These are phyloP conservation scores for Tylopilus sp. DNA, from an alignment of 1,284 basidiomycete species.

Conservation along the genomic window DNA sequence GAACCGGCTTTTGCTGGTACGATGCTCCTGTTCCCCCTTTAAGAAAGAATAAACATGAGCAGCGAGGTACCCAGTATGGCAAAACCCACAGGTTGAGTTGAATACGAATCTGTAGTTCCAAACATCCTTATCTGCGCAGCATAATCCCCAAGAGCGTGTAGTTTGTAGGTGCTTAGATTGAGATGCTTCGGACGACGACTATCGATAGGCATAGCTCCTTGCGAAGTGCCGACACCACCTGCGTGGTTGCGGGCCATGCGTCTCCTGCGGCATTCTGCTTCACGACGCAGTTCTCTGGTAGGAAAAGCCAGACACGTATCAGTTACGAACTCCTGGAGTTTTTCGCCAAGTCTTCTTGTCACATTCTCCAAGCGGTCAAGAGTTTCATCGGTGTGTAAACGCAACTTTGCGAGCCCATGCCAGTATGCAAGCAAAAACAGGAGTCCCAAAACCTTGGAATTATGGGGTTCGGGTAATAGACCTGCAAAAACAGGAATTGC, in stretches of 20 bases:
- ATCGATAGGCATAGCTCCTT: too few species aligned
- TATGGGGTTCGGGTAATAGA: constrained; percentile 13
- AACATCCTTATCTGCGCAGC: too few species aligned
- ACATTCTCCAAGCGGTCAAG: too few species aligned
- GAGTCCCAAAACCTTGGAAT: not conserved
- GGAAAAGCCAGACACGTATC: not conserved
- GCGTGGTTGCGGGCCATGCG: not conserved
- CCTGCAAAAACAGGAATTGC: constrained; percentile 28
- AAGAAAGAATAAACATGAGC: constrained; percentile 19
- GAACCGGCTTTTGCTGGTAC: constrained; percentile 14
- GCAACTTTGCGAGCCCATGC: too few species aligned
- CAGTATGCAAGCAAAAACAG: constrained; percentile 13
- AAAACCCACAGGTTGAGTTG: too few species aligned
- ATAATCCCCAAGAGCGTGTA: not conserved
- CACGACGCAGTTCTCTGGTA: not conserved
- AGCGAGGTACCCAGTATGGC: not conserved
- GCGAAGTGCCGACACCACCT: too few species aligned
- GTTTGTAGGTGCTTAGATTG: not conserved
- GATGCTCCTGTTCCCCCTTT: constrained; percentile 20
- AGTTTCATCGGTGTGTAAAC: too few species aligned
- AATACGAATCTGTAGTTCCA: too few species aligned
- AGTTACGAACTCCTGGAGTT: not conserved
- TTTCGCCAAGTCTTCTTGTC: not conserved
- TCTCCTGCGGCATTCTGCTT: too few species aligned
- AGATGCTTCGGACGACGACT: not conserved